These are phyloP conservation scores for Corylus heterophylla DNA, from an alignment of 306 rosid species.

Conservation along the genomic window DNA sequence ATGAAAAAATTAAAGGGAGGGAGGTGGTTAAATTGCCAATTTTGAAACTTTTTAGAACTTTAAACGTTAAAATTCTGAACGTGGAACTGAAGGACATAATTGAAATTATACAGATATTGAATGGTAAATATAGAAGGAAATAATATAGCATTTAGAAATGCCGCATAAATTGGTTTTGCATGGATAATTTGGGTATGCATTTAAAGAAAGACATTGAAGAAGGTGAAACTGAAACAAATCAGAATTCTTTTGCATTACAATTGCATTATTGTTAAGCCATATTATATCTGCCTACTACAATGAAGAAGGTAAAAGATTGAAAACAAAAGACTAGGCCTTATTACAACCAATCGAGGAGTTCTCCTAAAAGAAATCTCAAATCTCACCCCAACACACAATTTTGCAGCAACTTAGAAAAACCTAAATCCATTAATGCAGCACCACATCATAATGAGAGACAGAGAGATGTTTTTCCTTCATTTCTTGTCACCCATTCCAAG, in stretches of 20 bases:
- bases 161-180: not conserved
- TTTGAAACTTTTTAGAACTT: too few species aligned
- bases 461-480: slow-evolving; percentile 9
- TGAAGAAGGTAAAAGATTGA: not conserved
- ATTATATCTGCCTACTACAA: not conserved
- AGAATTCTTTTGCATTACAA: not conserved
- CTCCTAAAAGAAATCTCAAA: not conserved
- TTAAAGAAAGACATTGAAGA: not conserved
- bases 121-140: too few species aligned
- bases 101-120: too few species aligned
- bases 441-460: slow-evolving; percentile 5
- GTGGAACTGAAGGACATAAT: too few species aligned
- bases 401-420: not conserved
- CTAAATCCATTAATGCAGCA: slow-evolving; percentile 27
- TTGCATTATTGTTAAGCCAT: slow-evolving; percentile 8
- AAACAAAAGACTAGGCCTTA: slow-evolving; percentile 5
- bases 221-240: not conserved
- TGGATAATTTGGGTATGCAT: too few species aligned
- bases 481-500: slow-evolving; percentile 60
- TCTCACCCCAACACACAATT: not conserved
- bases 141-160: not conserved
- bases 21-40: too few species aligned
- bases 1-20: too few species aligned
- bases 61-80: too few species aligned
- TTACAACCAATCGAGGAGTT: slow-evolving; percentile 14